Evolutionary conservation across 805 yeast genomes (phyloP).

Genomic region (Suhomyces xylopsoci): DNA sequence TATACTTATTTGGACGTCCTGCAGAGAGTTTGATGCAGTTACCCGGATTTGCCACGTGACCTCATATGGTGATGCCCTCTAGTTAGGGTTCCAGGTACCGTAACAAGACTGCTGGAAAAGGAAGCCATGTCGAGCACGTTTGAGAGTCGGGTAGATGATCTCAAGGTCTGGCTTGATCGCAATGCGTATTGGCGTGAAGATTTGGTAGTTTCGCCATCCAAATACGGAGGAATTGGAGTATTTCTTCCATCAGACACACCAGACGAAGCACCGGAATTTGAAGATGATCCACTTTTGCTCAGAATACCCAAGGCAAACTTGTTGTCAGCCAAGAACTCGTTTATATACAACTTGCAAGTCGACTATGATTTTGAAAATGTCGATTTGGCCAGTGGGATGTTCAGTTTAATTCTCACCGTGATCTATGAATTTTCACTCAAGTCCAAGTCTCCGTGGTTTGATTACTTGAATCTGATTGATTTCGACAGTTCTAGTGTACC

Average conservation of each 20-base stretch:
- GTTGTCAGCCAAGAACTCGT: conserved; percentile 56
- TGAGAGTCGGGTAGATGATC: neutral
- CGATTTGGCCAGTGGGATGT: conserved; percentile 52
- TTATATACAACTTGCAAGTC: conserved; percentile 60
- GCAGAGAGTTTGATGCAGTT: conserved; percentile 5
- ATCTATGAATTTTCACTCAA: conserved; percentile 65
- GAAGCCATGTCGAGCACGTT: neutral
- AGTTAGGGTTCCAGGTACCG: neutral
- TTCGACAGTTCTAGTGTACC: conserved; percentile 43
- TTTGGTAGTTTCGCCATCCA: conserved; percentile 46
- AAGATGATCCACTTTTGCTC: conserved; percentile 38
- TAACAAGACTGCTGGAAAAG: neutral
- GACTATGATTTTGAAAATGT: conserved; percentile 40
- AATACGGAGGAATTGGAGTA: conserved; percentile 70
- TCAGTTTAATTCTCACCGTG: conserved; percentile 63
- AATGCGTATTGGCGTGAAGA: conserved; percentile 54
- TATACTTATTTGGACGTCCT: conserved; percentile 19
- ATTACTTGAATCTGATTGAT: conserved; percentile 56
- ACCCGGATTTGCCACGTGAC: conserved; percentile 8
- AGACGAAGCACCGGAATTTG: conserved; percentile 29
- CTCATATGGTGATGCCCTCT: neutral
- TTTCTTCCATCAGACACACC: conserved; percentile 46
- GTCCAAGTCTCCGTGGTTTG: conserved; percentile 75
- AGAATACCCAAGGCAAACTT: conserved; percentile 62
- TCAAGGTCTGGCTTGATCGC: conserved; percentile 50